These are phyloP conservation scores for Wickerhamiella musiphila DNA, from an alignment of 805 yeast genomes.

Conservation along the genomic window DNA sequence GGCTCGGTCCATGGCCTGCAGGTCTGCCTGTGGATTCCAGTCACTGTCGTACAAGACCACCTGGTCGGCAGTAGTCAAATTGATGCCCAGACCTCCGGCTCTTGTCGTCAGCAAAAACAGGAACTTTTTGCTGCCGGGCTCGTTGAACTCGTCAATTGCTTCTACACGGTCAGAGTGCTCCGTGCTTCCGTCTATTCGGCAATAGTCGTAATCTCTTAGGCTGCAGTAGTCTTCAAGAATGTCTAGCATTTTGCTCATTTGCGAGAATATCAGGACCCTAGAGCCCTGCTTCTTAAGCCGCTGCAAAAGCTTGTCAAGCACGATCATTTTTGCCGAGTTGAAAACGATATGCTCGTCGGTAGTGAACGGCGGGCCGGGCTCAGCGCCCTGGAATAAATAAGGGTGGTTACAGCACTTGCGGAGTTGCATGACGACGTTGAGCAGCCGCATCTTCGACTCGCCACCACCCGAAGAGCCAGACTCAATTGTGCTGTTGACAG, in stretches of 20 bases:
- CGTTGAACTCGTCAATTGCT: constrained; percentile 84
- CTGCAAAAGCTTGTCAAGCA: constrained; percentile 64
- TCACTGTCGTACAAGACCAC: constrained; percentile 83
- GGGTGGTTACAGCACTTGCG: constrained; percentile 97
- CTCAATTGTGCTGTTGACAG: constrained; percentile 81
- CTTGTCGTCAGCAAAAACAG: constrained; percentile 76
- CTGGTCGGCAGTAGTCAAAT: constrained; percentile 77
- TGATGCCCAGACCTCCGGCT: constrained; percentile 94
- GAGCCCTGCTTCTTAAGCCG: constrained; percentile 67
- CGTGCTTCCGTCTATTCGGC: constrained; percentile 89
- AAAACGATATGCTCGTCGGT: constrained; percentile 82
- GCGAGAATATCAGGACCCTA: constrained; percentile 78
- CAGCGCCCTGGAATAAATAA: constrained; percentile 94
- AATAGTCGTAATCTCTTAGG: constrained; percentile 69
- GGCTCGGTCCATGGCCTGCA: constrained; percentile 96
- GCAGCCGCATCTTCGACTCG: constrained; percentile 65
- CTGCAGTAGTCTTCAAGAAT: constrained; percentile 83
- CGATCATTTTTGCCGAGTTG: constrained; percentile 83
- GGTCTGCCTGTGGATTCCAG: constrained; percentile 97
- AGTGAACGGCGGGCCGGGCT: constrained; percentile 95
- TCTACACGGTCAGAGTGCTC: constrained; percentile 80
- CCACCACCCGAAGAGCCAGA: constrained; percentile 22
- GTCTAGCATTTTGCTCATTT: constrained; percentile 81
- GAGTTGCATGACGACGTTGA: constrained; percentile 91
- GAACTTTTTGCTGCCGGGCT: constrained; percentile 64